Evolutionary conservation across 345 rosid species (phyloP).

Genomic region (Aegle marmelos): DNA sequence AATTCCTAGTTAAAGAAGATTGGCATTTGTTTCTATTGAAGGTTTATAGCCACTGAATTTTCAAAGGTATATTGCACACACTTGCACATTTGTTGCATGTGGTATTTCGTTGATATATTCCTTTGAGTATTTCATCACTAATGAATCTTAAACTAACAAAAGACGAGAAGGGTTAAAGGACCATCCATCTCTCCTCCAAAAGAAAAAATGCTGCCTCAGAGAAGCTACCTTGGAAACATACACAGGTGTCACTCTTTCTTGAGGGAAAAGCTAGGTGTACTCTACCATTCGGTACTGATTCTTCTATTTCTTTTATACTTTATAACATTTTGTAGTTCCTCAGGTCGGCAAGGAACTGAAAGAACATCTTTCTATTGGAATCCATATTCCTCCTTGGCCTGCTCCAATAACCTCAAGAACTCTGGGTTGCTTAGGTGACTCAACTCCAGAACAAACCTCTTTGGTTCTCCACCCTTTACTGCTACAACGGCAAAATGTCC

Average conservation of each 20-base stretch:
- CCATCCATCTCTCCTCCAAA: not conserved
- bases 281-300: not conserved
- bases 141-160: not conserved
- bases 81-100: not conserved
- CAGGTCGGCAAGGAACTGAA: conserved; percentile 51
- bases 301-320: not conserved
- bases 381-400: conserved; percentile 43
- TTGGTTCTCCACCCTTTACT: conserved; percentile 38
- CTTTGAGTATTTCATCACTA: not conserved
- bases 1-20: not conserved
- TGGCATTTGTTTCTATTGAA: too few relatives aligned
- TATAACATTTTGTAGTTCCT: conserved; percentile 45
- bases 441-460: conserved; percentile 53
- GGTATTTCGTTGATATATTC: not conserved
- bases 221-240: conserved; percentile 2
- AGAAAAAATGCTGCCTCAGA: not conserved
- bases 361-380: conserved; percentile 43
- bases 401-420: too few relatives aligned
- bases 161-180: not conserved
- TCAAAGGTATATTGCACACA: not conserved
- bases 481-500: conserved; percentile 51
- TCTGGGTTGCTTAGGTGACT: not conserved
- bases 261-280: not conserved
- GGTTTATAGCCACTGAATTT: not conserved
- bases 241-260: too few relatives aligned